phyloP scores from a whole-genome alignment of 2,329 filamentous ascomycete genomes.

The Amphichorda felina region DNA sequence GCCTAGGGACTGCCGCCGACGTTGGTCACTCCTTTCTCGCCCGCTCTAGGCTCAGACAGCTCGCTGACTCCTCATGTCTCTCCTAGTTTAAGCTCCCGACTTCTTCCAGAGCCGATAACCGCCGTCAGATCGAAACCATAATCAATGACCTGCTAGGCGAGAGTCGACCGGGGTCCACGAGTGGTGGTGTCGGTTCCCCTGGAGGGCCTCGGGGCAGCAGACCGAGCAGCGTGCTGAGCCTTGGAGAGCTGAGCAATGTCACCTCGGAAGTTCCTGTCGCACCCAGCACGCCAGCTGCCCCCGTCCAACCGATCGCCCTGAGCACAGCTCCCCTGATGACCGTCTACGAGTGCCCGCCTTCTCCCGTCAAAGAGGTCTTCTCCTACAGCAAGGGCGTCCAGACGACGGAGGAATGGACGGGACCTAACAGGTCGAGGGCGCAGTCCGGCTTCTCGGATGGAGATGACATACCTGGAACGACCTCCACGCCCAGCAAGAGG shows the following conservation, averaged over 20 bases:
- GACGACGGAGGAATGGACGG: slow-evolving; percentile 65
- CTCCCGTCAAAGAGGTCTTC: slow-evolving; percentile 70
- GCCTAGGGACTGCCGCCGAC: slow-evolving; percentile 57
- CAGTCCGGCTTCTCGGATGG: slow-evolving; percentile 40
- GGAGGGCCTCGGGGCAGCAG: slow-evolving; percentile 53
- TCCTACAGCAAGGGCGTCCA: slow-evolving; percentile 97
- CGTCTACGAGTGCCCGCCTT: slow-evolving; percentile 69
- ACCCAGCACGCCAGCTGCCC: slow-evolving; percentile 23
- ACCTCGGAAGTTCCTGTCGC: slow-evolving; percentile 47
- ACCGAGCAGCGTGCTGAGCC: slow-evolving; percentile 77
- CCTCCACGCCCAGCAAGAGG: slow-evolving; percentile 56
- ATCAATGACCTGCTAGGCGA: slow-evolving; percentile 77
- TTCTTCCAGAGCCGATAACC: slow-evolving; percentile 55
- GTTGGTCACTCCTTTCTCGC: slow-evolving; percentile 34
- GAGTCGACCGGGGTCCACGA: slow-evolving; percentile 58
- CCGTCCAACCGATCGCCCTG: slow-evolving; percentile 49
- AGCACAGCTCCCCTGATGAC: slow-evolving; percentile 63
- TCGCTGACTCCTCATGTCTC: slow-evolving; percentile 2
- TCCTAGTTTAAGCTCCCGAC: slow-evolving; percentile 51
- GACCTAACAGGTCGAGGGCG: slow-evolving; percentile 33
- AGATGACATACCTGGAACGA: slow-evolving; percentile 43
- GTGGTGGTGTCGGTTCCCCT: slow-evolving; percentile 52
- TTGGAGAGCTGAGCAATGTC: slow-evolving; percentile 68
- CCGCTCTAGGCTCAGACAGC: slow-evolving; percentile 3
- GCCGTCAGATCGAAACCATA: slow-evolving; percentile 71